Percentiles rank a stretch among this genome's conserved stretches.
Evolutionary conservation across 495 filamentous ascomycete genomes (phyloP).

Genomic region (Tetracladium marchalianum): DNA sequence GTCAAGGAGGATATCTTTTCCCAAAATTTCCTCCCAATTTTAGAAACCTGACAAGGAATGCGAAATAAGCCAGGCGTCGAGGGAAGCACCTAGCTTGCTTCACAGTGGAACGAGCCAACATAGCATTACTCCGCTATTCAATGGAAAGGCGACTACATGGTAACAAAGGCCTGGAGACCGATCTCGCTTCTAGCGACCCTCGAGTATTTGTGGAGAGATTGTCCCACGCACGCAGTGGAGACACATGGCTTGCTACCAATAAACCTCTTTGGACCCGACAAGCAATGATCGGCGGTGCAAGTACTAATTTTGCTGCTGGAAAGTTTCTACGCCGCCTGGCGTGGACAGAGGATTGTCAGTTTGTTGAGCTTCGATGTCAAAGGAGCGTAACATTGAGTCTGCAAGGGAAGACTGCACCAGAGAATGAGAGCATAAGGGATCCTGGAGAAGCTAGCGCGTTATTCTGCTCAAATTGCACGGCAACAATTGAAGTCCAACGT

Average conservation of each 20-base stretch:
- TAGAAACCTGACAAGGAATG: no score
- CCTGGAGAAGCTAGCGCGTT: slow-evolving; percentile 16
- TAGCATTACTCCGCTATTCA: no score
- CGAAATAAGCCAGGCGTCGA: no score
- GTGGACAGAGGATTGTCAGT: slow-evolving; percentile 13
- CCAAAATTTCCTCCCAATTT: no score
- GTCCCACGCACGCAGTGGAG: slow-evolving; percentile 22
- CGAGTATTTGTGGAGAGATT: slow-evolving; percentile 1
- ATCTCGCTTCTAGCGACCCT: slow-evolving; percentile 2
- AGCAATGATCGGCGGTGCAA: neutral
- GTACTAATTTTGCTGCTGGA: slow-evolving; percentile 13
- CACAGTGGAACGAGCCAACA: no score
- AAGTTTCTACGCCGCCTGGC: slow-evolving; percentile 20
- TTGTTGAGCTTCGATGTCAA: slow-evolving; percentile 30
- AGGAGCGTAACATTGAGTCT: slow-evolving; percentile 29
- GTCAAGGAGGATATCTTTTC: no score
- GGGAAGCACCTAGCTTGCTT: no score
- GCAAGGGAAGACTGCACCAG: slow-evolving; percentile 20
- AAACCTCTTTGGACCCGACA: neutral
- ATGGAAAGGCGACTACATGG: slow-evolving; percentile 1
- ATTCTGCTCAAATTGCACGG: slow-evolving; percentile 11
- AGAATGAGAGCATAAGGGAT: slow-evolving; percentile 23
- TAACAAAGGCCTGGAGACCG: slow-evolving; percentile 3
- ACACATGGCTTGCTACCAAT: neutral
- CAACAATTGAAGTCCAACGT: no score